Percentiles rank a stretch among this genome's conserved stretches.
These are phyloP conservation scores for Trichoderma citrinoviride DNA, from an alignment of 2,329 filamentous ascomycete genomes.

Conservation along the genomic window DNA sequence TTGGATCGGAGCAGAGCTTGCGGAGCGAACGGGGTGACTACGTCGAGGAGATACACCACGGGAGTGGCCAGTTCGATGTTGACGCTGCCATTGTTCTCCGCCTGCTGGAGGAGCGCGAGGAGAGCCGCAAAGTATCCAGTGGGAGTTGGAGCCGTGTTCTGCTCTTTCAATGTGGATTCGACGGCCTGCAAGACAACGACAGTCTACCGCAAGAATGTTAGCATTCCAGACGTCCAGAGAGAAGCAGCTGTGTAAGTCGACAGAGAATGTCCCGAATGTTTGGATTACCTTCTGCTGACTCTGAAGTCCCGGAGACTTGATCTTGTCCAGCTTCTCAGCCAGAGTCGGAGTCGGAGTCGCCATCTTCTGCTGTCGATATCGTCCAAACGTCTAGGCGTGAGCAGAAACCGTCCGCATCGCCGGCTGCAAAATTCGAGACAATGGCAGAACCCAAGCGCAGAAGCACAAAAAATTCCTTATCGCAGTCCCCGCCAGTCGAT, in stretches of 20 bases:
- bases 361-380: slow-evolving; percentile 40
- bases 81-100: slow-evolving; percentile 63
- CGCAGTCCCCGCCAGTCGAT: slow-evolving; percentile 23
- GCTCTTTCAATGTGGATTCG: slow-evolving; percentile 86
- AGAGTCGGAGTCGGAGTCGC: slow-evolving; percentile 54
- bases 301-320: slow-evolving; percentile 92
- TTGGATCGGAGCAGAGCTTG: slow-evolving; percentile 86
- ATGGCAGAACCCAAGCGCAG: not conserved
- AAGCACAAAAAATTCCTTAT: slow-evolving; percentile 24
- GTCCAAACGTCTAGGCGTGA: slow-evolving; percentile 7
- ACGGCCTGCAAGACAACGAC: slow-evolving; percentile 85
- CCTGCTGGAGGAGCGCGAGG: slow-evolving; percentile 79
- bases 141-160: slow-evolving; percentile 77
- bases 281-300: slow-evolving; percentile 81
- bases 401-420: not conserved
- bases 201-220: slow-evolving; percentile 52
- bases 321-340: slow-evolving; percentile 93
- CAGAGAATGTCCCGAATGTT: not conserved
- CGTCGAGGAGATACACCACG: slow-evolving; percentile 91
- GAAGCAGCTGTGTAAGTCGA: not conserved
- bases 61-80: slow-evolving; percentile 83
- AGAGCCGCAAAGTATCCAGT: slow-evolving; percentile 97
- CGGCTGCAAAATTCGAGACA: slow-evolving; percentile 17
- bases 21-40: slow-evolving; percentile 81
- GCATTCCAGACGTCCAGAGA: not conserved